phyloP scores from a whole-genome alignment of 2,329 filamentous ascomycete genomes.

The Sordariomycetes sp. region DNA sequence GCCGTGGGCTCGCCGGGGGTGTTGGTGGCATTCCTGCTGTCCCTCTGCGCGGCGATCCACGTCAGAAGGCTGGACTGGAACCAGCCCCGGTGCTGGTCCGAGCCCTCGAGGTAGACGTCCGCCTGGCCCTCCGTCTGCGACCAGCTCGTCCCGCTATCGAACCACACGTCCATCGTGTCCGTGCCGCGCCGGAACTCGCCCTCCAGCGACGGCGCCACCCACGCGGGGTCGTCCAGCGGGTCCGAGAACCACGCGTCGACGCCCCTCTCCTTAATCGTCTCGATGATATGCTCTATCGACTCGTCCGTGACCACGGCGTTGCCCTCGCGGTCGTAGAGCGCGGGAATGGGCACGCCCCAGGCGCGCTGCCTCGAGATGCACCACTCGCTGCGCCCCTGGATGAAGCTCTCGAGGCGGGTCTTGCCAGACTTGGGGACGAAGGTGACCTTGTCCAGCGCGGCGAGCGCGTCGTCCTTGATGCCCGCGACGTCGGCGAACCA shows the following conservation, averaged over 20 bases:
- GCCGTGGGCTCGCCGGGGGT: slow-evolving; percentile 19
- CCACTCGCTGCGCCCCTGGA: slow-evolving; percentile 86
- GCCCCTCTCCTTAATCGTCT: slow-evolving; percentile 63
- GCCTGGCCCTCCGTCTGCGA: slow-evolving; percentile 47
- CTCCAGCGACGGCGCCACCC: slow-evolving; percentile 59
- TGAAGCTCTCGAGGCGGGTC: slow-evolving; percentile 70
- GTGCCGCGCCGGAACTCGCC: slow-evolving; percentile 61
- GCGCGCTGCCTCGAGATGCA: slow-evolving; percentile 93
- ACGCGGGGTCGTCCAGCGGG: slow-evolving; percentile 59
- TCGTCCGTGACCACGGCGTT: slow-evolving; percentile 70
- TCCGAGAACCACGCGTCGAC: slow-evolving; percentile 96
- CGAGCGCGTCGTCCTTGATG: slow-evolving; percentile 66
- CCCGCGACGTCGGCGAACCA: slow-evolving; percentile 91
- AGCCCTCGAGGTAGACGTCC: slow-evolving; percentile 88
- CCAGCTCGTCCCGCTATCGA: slow-evolving; percentile 96
- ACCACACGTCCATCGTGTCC: slow-evolving; percentile 99
- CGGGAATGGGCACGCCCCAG: slow-evolving; percentile 95
- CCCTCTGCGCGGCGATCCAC: slow-evolving; percentile 52
- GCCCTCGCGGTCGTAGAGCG: slow-evolving; percentile 64
- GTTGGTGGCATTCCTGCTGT: neutral
- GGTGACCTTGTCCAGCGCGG: slow-evolving; percentile 57
- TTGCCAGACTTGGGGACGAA: slow-evolving; percentile 72
- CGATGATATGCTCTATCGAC: slow-evolving; percentile 76
- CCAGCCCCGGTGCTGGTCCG: slow-evolving; percentile 95
- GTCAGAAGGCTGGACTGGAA: slow-evolving; percentile 95